A percentile compares a stretch with the other conserved stretches of the same genome.
Conservation (phyloP, 306 rosid genomes). For the Quercus variabilis region DNA sequence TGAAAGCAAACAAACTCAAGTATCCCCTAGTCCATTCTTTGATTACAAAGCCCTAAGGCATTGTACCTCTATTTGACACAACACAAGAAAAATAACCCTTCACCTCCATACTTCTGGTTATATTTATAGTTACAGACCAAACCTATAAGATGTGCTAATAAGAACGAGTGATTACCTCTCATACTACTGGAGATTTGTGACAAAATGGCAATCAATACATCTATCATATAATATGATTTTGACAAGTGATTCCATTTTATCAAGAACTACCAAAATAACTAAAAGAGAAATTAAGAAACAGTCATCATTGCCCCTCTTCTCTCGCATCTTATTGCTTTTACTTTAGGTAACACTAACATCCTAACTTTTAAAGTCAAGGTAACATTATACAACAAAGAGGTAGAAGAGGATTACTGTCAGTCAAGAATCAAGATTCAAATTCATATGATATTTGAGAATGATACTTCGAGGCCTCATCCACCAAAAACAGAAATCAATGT, state of each 20-base stretch:
- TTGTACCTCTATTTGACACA: constrained; percentile 7
- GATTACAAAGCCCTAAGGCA: background rate
- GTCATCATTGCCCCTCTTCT: background rate
- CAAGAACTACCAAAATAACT: background rate
- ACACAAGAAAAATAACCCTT: background rate
- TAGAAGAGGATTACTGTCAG: background rate
- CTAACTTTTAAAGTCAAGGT: background rate
- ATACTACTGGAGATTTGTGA: background rate
- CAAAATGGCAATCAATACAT: background rate
- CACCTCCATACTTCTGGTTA: background rate
- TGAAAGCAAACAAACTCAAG: background rate
- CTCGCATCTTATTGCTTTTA: background rate
- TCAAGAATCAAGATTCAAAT: background rate
- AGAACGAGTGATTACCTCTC: background rate
- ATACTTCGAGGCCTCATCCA: background rate
- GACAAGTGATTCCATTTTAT: background rate
- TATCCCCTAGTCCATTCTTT: background rate
- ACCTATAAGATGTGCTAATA: background rate
- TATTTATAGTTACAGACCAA: background rate
- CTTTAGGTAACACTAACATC: background rate
- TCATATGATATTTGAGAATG: background rate
- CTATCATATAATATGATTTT: background rate
- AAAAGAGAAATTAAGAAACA: background rate
- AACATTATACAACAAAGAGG: background rate
- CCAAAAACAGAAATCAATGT: background rate